Evolutionary conservation across 2,329 filamentous ascomycete genomes (phyloP), one percentile per base, ranked within the genome.

Genomic region (Biscogniauxia mediterranea): DNA sequence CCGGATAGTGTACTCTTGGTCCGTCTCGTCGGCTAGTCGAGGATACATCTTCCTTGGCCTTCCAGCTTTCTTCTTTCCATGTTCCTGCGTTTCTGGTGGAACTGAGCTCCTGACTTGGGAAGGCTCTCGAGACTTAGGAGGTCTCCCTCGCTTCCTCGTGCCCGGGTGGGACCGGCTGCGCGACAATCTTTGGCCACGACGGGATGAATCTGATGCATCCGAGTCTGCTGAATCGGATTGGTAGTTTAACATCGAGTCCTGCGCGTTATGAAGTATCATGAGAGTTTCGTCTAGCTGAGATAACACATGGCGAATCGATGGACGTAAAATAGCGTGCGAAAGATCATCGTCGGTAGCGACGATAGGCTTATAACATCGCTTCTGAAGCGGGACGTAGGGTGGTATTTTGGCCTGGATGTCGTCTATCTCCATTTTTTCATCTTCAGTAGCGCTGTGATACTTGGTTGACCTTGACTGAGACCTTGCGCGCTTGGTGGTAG

Each of bases 341-440:
- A 80, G 73, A 1, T 90, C 87, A 66, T 96, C 92, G 68, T 96
- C 89, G 1, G 86, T 83, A 7, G 89, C 83, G 5, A 91, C 75
- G 1, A 82, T 79, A 0, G 90, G 85, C 11, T 75, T 73, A 38
- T 79, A 77, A 19, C 5, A 56, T 5, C 55, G 60, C 53, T 57
- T 62, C 54, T 60, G 57, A 7, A 38, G 28, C 28, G 38, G n/a
- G 4, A 51, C 23, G 5, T 60, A 25, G 42, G 46, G 21, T 17
- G 46, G 52, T 4, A 55, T 50, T 15, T 61, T 55, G 51, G 55
- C 54, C 6, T 58, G 50, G 8, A 28, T 25, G 26, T 61, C 62
- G 3, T 73, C 70, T 2, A 63, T 51, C 23, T 68, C 69, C 64
- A 70, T 71, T 53, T 54, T 62, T 6, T 66, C 65, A 21, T 59